These are phyloP conservation scores for Tilletiaria anomala DNA, from an alignment of 1,284 basidiomycete genomes.

Conservation along the genomic window DNA sequence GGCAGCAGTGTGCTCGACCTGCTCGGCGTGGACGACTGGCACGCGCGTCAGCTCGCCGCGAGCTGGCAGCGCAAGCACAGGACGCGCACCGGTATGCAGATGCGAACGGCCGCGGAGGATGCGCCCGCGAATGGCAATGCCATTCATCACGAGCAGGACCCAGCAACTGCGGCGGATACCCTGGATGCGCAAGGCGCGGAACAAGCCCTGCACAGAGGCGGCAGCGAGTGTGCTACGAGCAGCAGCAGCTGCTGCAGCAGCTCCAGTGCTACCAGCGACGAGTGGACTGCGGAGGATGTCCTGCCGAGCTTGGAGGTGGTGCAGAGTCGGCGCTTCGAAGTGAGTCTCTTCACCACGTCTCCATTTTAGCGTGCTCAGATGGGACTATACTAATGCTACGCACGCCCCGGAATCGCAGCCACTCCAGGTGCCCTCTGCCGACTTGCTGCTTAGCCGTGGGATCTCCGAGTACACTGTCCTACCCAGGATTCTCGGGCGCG, in stretches of 20 bases:
- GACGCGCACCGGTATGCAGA: too few species aligned
- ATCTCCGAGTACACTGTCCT: conserved; percentile 38
- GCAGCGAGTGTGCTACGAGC: too few species aligned
- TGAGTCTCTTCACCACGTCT: neutral
- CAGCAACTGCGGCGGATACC: too few species aligned
- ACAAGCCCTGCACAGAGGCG: too few species aligned
- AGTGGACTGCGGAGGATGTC: conserved; percentile 1
- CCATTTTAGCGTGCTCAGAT: too few species aligned
- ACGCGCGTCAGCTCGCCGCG: too few species aligned
- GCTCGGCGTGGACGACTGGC: neutral
- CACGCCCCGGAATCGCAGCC: conserved; percentile 4
- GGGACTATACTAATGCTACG: too few species aligned
- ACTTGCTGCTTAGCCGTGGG: conserved; percentile 31
- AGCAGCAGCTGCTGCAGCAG: neutral
- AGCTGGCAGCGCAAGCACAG: too few species aligned
- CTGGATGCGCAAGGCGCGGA: too few species aligned
- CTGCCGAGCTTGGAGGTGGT: conserved; percentile 1
- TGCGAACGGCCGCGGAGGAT: too few species aligned
- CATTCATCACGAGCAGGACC: too few species aligned
- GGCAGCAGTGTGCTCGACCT: conserved; percentile 2
- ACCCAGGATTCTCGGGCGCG: conserved; percentile 33
- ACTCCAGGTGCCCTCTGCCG: conserved; percentile 21
- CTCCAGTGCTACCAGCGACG: neutral
- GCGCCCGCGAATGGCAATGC: too few species aligned
- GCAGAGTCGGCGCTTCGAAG: neutral